Conservation (phyloP, 2,329 filamentous ascomycete species). For the Fusarium proliferatum region DNA sequence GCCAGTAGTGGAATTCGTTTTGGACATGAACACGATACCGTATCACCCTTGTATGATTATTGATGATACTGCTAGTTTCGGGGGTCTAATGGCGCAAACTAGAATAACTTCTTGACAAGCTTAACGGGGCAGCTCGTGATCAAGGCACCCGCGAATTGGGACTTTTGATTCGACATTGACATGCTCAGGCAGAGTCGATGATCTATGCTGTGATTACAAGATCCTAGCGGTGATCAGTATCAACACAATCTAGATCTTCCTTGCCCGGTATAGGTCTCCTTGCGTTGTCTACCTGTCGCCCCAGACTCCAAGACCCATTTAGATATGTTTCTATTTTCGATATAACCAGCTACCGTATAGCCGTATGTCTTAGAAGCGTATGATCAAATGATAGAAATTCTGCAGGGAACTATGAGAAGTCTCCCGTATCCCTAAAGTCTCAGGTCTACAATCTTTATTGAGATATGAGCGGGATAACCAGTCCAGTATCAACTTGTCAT, state of each 20-base stretch:
- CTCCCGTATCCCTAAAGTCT: neutral
- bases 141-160: slow-evolving; percentile 12
- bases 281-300: neutral
- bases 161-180: slow-evolving; percentile 10
- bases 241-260: neutral
- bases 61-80: slow-evolving; percentile 3
- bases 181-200: neutral
- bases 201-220: neutral
- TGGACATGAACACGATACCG: neutral
- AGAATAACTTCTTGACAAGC: slow-evolving; percentile 18
- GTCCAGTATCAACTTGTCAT: neutral
- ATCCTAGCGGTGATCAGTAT: slow-evolving; percentile 5
- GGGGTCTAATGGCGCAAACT: slow-evolving; percentile 2
- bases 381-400: neutral
- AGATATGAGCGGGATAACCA: neutral
- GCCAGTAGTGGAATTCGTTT: neutral
- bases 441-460: neutral
- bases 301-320: neutral
- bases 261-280: neutral
- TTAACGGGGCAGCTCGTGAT: slow-evolving; percentile 17
- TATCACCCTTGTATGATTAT: neutral
- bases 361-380: neutral
- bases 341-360: neutral
- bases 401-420: neutral
- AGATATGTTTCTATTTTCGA: neutral